A percentile compares a stretch with the other conserved stretches of the same genome.
These are phyloP conservation scores for Aspergillus sp. DNA, from an alignment of 2,329 filamentous ascomycete genomes.

Conservation along the genomic window DNA sequence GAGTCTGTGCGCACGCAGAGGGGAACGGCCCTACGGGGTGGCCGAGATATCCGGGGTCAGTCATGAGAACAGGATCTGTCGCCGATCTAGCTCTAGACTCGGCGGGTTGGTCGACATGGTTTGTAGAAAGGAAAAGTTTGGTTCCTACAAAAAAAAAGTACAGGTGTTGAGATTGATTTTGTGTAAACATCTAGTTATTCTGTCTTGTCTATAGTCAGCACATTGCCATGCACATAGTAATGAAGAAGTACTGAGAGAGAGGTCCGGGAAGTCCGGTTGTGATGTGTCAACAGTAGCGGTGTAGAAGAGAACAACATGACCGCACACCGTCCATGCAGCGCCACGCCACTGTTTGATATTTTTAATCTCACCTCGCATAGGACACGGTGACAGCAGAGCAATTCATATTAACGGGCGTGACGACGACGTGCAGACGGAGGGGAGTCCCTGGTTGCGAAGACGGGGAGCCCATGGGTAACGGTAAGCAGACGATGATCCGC, in stretches of 20 bases:
- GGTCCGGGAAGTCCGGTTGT: neutral
- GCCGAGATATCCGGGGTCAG: neutral
- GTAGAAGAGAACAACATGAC: constrained; percentile 7
- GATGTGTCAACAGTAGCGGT: constrained; percentile 16
- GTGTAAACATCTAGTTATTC: neutral
- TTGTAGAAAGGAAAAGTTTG: too few species aligned
- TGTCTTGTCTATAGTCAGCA: neutral
- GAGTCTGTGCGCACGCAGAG: constrained; percentile 10
- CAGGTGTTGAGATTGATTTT: neutral
- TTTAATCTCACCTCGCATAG: neutral
- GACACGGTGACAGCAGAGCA: too few species aligned
- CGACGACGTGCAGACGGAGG: too few species aligned
- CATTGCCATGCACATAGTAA: neutral
- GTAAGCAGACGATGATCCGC: too few species aligned
- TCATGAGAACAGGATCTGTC: neutral
- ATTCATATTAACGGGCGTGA: too few species aligned
- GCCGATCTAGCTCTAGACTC: neutral
- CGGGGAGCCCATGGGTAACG: too few species aligned
- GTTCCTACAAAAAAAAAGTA: neutral
- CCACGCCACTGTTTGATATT: neutral
- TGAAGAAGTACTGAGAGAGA: neutral
- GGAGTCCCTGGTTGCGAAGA: too few species aligned
- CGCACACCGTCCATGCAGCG: constrained; percentile 6
- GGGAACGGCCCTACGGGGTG: neutral
- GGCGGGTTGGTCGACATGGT: neutral